Conservation (phyloP, 805 yeast species). For the Candida quercuum region DNA sequence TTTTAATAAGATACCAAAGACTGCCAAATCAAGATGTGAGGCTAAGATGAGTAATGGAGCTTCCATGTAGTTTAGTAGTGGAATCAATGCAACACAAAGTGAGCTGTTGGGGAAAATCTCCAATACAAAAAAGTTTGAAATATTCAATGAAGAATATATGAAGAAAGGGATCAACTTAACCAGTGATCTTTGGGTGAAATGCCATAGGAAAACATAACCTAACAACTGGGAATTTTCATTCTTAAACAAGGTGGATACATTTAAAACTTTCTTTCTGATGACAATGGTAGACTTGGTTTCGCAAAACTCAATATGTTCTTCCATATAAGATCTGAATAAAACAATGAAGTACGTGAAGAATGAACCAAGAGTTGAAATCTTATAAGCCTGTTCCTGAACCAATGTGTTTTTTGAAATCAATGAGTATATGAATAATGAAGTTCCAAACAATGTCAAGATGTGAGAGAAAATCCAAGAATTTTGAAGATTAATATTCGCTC, state of each 20-base stretch:
- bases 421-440: constrained; percentile 7
- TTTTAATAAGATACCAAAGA: constrained; percentile 23
- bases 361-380: constrained; percentile 14
- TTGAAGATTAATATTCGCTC: constrained; percentile 13
- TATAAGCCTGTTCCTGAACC: constrained; percentile 9
- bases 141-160: constrained; percentile 35
- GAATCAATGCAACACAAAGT: constrained; percentile 29
- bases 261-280: constrained; percentile 12
- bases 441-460: constrained; percentile 15
- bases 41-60: constrained; percentile 32
- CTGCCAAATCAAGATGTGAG: constrained; percentile 33
- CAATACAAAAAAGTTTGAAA: constrained; percentile 26
- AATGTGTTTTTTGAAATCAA: neutral
- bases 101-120: constrained; percentile 29
- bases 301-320: constrained; percentile 11
- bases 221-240: constrained; percentile 37
- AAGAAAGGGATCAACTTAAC: constrained; percentile 35
- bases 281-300: constrained; percentile 12
- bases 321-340: constrained; percentile 16
- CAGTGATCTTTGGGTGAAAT: constrained; percentile 26
- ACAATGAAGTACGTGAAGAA: constrained; percentile 22
- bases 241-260: constrained; percentile 31
- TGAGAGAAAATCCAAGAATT: constrained; percentile 22
- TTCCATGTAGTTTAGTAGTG: constrained; percentile 33
- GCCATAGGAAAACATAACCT: constrained; percentile 33